Percentiles rank a stretch among this genome's conserved stretches.
These are phyloP conservation scores for Hirsutella rhossiliensis DNA, from an alignment of 2,329 filamentous ascomycete species.

Conservation along the genomic window DNA sequence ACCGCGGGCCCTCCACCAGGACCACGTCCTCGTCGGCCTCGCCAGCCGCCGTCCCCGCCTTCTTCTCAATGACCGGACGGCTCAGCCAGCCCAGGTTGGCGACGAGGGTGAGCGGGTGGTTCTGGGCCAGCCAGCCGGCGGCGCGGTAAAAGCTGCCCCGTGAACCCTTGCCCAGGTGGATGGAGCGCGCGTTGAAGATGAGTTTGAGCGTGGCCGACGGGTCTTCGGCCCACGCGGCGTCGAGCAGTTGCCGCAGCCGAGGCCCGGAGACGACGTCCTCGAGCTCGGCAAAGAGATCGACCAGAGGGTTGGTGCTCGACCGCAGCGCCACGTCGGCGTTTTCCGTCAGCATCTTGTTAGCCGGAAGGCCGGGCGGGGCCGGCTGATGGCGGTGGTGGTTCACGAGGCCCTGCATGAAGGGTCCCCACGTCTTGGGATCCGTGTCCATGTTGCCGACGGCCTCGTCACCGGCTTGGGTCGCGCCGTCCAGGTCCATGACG, in stretches of 20 bases:
- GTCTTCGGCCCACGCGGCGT: conserved; percentile 36
- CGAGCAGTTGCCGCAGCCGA: conserved; percentile 18
- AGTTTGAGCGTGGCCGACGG: conserved; percentile 39
- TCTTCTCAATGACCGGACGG: conserved; percentile 43
- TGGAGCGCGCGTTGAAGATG: conserved; percentile 49
- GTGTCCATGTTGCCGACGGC: too few relatives aligned
- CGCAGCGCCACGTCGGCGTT: conserved; percentile 36
- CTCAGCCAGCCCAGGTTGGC: conserved; percentile 42
- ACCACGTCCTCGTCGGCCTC: conserved; percentile 5
- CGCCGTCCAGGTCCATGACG: too few relatives aligned
- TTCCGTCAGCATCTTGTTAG: conserved; percentile 38
- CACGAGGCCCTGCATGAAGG: neutral
- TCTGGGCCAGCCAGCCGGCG: conserved; percentile 41
- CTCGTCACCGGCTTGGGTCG: too few relatives aligned
- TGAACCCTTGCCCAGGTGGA: conserved; percentile 45
- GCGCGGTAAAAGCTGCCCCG: conserved; percentile 36
- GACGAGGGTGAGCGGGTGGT: conserved; percentile 42
- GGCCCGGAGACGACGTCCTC: conserved; percentile 24
- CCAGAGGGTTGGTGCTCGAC: conserved; percentile 30
- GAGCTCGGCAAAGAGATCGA: conserved; percentile 44
- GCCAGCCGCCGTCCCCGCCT: conserved; percentile 23
- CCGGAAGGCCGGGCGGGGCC: neutral
- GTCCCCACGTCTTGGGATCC: too few relatives aligned
- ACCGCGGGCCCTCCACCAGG: neutral
- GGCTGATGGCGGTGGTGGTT: too few relatives aligned